phyloP scores from a whole-genome alignment of 2,329 filamentous ascomycete species.

The Pezicula neosporulosa region DNA sequence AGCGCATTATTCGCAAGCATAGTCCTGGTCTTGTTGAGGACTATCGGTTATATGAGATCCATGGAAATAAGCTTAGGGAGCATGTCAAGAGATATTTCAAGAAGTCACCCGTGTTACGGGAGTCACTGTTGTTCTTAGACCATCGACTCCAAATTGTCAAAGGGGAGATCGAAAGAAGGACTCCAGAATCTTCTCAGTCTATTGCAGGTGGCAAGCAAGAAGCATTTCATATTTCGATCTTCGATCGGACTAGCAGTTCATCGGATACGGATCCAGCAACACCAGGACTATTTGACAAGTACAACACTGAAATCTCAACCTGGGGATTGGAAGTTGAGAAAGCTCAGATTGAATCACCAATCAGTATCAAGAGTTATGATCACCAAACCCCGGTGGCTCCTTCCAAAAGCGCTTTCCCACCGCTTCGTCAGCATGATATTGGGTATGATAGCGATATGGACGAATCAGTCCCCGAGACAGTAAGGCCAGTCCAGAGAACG shows the following conservation, averaged over 20 bases:
- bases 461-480: constrained; percentile 14
- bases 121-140: constrained; percentile 32
- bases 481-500: constrained; percentile 15
- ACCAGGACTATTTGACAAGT: constrained; percentile 21
- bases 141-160: constrained; percentile 35
- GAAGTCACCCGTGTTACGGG: constrained; percentile 24
- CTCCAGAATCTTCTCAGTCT: constrained; percentile 34
- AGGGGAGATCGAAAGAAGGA: constrained; percentile 39
- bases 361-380: constrained; percentile 11
- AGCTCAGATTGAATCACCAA: constrained; percentile 21
- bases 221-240: constrained; percentile 40
- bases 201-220: constrained; percentile 33
- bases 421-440: constrained; percentile 16
- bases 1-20: constrained; percentile 37
- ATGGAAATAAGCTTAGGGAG: constrained; percentile 42
- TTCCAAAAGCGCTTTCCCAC: constrained; percentile 9
- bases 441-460: constrained; percentile 27
- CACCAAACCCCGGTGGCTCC: constrained; percentile 7
- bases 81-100: constrained; percentile 39
- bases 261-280: constrained; percentile 45
- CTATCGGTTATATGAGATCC: constrained; percentile 48
- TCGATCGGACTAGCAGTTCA: constrained; percentile 45
- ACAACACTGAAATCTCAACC: constrained; percentile 20
- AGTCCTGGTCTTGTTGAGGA: constrained; percentile 46
- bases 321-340: constrained; percentile 22